Base-by-base conservation (phyloP, 768 basidiomycete species). In the Pluteus cervinus region DNA sequence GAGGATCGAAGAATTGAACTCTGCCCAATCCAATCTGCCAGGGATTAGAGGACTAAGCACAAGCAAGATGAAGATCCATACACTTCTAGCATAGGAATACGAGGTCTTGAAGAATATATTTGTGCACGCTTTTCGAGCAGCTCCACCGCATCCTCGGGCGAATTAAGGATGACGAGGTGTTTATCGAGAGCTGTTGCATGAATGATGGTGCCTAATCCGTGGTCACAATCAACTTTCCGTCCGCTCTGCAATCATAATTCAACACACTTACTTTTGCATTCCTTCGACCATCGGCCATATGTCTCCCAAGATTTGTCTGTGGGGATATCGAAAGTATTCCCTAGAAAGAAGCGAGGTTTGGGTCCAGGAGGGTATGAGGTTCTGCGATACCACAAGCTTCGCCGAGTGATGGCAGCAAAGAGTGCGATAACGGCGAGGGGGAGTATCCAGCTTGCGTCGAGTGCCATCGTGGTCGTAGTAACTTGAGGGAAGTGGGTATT, bases 301-400 rank as follows among this genome's bases (percentile, higher is more conserved):
- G 31, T 33, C 4, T 39, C 18, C 15, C 38, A 38, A 1, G 30
- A 25, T 20, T 43, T 43, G 11, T 18, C 18, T 5, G 28, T 34
- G 12, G 50, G 53, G 4, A 52, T 39, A 24, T 54, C 53, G 4
- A 50, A 31, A 12, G 42, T 33, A 33, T 52, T 54, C 1, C 50
- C 50, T 31, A 50, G 33, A 32, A 53, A n/a, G 12, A 43, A 41
- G 10, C 26, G 35, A 4, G 43, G 40, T 29, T 42, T 43, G 8
- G 51, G 53, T 3, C 50, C 53, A 9, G 53, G 53, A 8, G 50
- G 53, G 24, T 44, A 51, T n/a, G n/a, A n/a, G n/a, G n/a, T n/a
- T n/a, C n/a, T n/a, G n/a, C n/a, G n/a, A n/a, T n/a, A n/a, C n/a
- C n/a, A n/a, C n/a, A n/a, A n/a, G n/a, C n/a, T n/a, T n/a, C n/a